phyloP scores from a whole-genome alignment of 352 stramenopile species.

The Pythium apleroticum region DNA sequence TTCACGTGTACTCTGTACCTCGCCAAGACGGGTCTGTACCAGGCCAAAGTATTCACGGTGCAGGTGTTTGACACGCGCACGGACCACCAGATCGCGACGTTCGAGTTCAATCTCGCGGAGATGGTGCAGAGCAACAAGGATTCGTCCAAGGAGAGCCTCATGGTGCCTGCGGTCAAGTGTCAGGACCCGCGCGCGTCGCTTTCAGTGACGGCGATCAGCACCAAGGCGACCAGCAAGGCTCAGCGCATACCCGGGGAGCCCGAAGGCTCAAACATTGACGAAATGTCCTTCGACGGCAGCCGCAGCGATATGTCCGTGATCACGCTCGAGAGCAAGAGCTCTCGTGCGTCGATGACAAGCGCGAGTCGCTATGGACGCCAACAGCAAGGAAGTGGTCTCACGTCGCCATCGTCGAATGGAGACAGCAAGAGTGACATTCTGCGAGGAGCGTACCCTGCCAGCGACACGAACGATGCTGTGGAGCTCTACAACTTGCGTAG shows the following conservation, averaged over 20 bases:
- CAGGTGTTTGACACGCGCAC: slow-evolving; percentile 63
- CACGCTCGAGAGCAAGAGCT: slow-evolving; percentile 56
- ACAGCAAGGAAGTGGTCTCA: slow-evolving; percentile 5
- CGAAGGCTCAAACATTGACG: slow-evolving; percentile 33
- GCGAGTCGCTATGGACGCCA: slow-evolving; percentile 12
- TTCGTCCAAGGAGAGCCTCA: slow-evolving; percentile 61
- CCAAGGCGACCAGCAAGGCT: slow-evolving; percentile 35
- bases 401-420: slow-evolving; percentile 12
- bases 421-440: slow-evolving; percentile 27
- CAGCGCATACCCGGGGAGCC: slow-evolving; percentile 12
- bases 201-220: slow-evolving; percentile 59
- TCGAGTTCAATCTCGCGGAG: slow-evolving; percentile 71
- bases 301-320: slow-evolving; percentile 62
- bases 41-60: slow-evolving; percentile 68
- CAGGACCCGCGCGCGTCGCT: slow-evolving; percentile 61
- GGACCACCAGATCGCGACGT: slow-evolving; percentile 50
- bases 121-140: slow-evolving; percentile 62
- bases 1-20: slow-evolving; percentile 78
- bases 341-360: slow-evolving; percentile 37
- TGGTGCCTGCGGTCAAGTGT: slow-evolving; percentile 57
- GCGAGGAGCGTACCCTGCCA: slow-evolving; percentile 17
- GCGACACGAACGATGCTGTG: slow-evolving; percentile 22
- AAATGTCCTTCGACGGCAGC: slow-evolving; percentile 55
- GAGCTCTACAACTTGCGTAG: slow-evolving; percentile 29
- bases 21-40: slow-evolving; percentile 70